Evolutionary conservation across 2,329 filamentous ascomycete species (phyloP).

Genomic region (Rhinocladiella similis): DNA sequence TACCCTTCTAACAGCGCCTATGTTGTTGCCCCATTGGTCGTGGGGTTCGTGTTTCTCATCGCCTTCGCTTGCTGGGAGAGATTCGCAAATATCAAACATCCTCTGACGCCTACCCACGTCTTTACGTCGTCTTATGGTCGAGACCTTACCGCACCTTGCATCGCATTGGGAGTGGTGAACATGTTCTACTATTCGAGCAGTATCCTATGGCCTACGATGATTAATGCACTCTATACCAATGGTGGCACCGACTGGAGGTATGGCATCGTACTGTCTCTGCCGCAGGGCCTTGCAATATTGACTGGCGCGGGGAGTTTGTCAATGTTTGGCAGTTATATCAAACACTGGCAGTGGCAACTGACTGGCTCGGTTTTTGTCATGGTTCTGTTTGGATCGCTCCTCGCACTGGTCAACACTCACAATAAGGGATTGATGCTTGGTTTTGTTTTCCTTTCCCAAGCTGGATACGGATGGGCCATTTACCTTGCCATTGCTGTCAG

Average conservation of each 20-base stretch:
- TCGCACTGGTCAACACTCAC: slow-evolving; percentile 45
- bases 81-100: slow-evolving; percentile 39
- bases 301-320: slow-evolving; percentile 46
- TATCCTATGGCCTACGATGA: slow-evolving; percentile 51
- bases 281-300: slow-evolving; percentile 48
- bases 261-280: slow-evolving; percentile 41
- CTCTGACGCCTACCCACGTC: slow-evolving; percentile 46
- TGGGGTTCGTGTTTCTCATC: slow-evolving; percentile 38
- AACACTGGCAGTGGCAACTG: slow-evolving; percentile 50
- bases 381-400: slow-evolving; percentile 49
- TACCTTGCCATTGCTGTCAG: slow-evolving; percentile 51
- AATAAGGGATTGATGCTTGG: slow-evolving; percentile 50
- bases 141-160: slow-evolving; percentile 50
- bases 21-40: slow-evolving; percentile 40
- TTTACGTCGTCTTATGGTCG: slow-evolving; percentile 48
- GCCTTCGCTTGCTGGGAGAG: slow-evolving; percentile 44
- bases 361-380: slow-evolving; percentile 47
- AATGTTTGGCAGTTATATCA: slow-evolving; percentile 43
- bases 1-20: slow-evolving; percentile 38
- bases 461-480: slow-evolving; percentile 50
- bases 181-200: slow-evolving; percentile 55
- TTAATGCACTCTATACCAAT: slow-evolving; percentile 45
- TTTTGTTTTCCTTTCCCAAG: slow-evolving; percentile 48
- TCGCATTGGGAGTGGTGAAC: slow-evolving; percentile 48
- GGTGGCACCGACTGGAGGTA: slow-evolving; percentile 38